Base-by-base conservation (phyloP, 2,329 filamentous ascomycete genomes). In the Penicillium concentricum region DNA sequence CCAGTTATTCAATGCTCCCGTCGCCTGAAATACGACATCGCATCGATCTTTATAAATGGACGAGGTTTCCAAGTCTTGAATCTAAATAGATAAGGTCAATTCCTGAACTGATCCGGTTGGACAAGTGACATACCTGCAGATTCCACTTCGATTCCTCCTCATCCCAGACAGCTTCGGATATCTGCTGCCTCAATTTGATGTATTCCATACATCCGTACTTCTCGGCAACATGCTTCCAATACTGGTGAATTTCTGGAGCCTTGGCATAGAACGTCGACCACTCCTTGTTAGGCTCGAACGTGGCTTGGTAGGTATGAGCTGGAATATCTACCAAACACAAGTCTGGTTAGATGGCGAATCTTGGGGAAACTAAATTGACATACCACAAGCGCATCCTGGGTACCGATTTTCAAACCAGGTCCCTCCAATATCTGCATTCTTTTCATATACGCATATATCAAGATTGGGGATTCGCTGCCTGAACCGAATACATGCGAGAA, bases 211-310 rank as follows among this genome's bases (percentile, higher is more conserved):
- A 78, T 37, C 76, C 71, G 53, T 78, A 75, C 50, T 78, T 75
- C 10, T 72, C 61, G 18, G 74, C 77, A 30, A 81, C 75, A 1
- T 66, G 68, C 60, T 81, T 79, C 57, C 81, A 72, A 55, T 82
- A 82, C 18, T 70, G 65, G 70, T 77, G 78, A 13, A 83, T 82
- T 64, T 82, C 79, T 1, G 75, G 72, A 0, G 76, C 73, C 30
- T 75, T 75, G 2, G 76, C 78, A 63, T 81, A 82, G 64, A 79
- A 81, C 13, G 77, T 74, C 6, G 74, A 75, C 79, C 78, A 81
- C 71, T 79, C 67, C 46, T 70, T 69, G 49, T 73, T 73, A 0
- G 79, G 81, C 56, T 79, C 79, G 71, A 80, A 83, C 7, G 75
- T 76, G 58, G 80, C 82, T 55, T 82, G 79, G 49, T 81, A 81